Conservation (phyloP, 2,329 filamentous ascomycete genomes). For the Botrytis byssoidea region DNA sequence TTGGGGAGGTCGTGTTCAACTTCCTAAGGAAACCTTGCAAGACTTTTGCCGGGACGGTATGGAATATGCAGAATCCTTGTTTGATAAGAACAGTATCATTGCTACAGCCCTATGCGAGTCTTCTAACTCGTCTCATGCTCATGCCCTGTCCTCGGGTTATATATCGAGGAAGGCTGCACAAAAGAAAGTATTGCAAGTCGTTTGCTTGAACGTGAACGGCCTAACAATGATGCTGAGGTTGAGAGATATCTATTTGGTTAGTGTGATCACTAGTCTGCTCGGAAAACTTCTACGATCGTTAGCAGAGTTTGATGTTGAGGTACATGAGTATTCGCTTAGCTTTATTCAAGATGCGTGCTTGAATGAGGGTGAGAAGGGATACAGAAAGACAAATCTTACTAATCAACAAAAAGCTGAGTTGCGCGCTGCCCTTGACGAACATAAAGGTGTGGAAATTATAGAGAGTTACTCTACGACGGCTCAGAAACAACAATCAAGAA, state of each 20-base stretch:
- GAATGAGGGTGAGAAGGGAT: constrained; percentile 53
- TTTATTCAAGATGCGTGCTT: constrained; percentile 65
- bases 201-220: constrained; percentile 61
- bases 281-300: constrained; percentile 80
- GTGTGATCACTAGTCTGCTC: constrained; percentile 77
- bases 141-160: constrained; percentile 31
- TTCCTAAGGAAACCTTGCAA: constrained; percentile 64
- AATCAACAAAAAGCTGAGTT: constrained; percentile 83
- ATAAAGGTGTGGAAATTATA: constrained; percentile 52
- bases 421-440: constrained; percentile 59
- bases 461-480: constrained; percentile 47
- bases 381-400: constrained; percentile 75
- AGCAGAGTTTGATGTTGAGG: constrained; percentile 71
- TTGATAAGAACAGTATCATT: constrained; percentile 82
- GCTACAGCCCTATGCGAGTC: constrained; percentile 48
- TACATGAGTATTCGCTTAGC: constrained; percentile 58
- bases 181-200: constrained; percentile 60
- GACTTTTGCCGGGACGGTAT: constrained; percentile 94
- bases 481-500: constrained; percentile 55
- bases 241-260: constrained; percentile 81
- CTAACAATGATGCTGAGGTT: constrained; percentile 88
- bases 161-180: constrained; percentile 40
- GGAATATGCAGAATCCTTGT: constrained; percentile 83
- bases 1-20: constrained; percentile 69
- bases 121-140: constrained; percentile 40